Percentiles rank a stretch among this genome's conserved stretches.
Evolutionary conservation across 768 basidiomycete species (phyloP).

Genomic region (Boletus bicolor): DNA sequence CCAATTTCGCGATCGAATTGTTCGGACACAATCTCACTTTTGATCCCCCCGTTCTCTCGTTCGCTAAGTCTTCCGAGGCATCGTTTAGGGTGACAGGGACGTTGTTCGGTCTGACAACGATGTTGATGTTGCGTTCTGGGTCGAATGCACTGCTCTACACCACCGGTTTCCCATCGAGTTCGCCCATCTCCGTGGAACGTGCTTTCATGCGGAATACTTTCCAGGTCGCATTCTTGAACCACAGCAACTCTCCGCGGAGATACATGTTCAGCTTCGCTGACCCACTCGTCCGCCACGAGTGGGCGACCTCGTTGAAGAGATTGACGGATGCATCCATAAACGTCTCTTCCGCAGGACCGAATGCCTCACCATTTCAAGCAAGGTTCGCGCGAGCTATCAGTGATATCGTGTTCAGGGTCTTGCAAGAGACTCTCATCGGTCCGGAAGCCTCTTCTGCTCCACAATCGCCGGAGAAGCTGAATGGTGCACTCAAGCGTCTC

Average conservation of each 20-base stretch:
- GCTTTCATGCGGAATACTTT: constrained; percentile 98
- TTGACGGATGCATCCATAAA: constrained; percentile 54
- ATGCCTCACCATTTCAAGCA: constrained; percentile 37
- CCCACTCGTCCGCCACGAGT: constrained; percentile 68
- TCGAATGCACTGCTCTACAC: constrained; percentile 79
- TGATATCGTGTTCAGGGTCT: constrained; percentile 72
- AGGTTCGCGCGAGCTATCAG: constrained; percentile 65
- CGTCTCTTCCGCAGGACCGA: constrained; percentile 23
- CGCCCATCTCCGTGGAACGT: constrained; percentile 76
- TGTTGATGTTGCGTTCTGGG: constrained; percentile 82
- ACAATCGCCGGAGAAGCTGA: constrained; percentile 29
- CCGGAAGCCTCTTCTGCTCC: constrained; percentile 23
- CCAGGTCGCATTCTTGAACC: constrained; percentile 80
- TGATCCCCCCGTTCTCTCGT: constrained; percentile 81
- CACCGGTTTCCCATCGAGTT: constrained; percentile 75
- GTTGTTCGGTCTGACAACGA: constrained; percentile 74
- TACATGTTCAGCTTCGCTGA: constrained; percentile 96
- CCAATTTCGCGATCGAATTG: constrained; percentile 77
- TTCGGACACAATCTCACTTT: constrained; percentile 86
- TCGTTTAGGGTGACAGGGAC: constrained; percentile 91
- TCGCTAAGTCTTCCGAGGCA: constrained; percentile 71
- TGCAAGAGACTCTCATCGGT: constrained; percentile 79
- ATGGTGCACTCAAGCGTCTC: constrained; percentile 36
- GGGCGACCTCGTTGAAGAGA: constrained; percentile 64
- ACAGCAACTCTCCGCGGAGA: constrained; percentile 64